These are phyloP conservation scores for Agrostemma githago DNA, from an alignment of 148 eudicot species.

Conservation along the genomic window DNA sequence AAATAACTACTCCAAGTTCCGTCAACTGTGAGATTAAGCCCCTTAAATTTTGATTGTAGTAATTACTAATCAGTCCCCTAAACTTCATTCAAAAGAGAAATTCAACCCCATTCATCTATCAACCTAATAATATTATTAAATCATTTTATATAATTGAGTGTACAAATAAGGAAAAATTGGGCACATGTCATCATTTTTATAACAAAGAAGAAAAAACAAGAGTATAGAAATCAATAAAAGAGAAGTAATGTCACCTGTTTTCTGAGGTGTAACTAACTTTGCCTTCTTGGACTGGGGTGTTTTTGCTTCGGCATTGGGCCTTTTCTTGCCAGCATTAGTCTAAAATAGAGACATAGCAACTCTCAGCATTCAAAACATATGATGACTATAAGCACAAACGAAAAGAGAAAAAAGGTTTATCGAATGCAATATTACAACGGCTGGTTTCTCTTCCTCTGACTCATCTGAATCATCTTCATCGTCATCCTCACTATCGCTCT, in stretches of 20 bases:
- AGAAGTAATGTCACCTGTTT: constrained; percentile 35
- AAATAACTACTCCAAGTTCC: too few relatives aligned
- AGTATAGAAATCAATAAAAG: neutral
- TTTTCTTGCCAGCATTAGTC: constrained; percentile 41
- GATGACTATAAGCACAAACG: neutral
- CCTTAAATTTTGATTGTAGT: too few relatives aligned
- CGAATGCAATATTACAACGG: constrained; percentile 22
- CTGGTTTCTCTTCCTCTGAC: constrained; percentile 36
- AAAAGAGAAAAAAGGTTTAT: neutral
- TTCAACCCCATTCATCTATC: too few relatives aligned
- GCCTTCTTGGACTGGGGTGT: constrained; percentile 59
- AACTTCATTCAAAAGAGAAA: too few relatives aligned
- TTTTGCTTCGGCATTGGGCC: constrained; percentile 37
- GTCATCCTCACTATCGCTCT: constrained; percentile 15
- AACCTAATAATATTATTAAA: too few relatives aligned
- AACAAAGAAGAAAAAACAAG: neutral
- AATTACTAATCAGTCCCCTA: too few relatives aligned
- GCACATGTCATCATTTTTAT: neutral
- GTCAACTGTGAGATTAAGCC: too few relatives aligned
- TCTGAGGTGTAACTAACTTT: constrained; percentile 47
- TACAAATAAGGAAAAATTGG: too few relatives aligned
- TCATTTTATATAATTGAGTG: too few relatives aligned
- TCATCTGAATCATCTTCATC: constrained; percentile 24
- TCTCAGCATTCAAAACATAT: neutral
- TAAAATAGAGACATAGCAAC: neutral